Conservation (phyloP, 2,329 filamentous ascomycete species). For the Aspergillus fijiensis region DNA sequence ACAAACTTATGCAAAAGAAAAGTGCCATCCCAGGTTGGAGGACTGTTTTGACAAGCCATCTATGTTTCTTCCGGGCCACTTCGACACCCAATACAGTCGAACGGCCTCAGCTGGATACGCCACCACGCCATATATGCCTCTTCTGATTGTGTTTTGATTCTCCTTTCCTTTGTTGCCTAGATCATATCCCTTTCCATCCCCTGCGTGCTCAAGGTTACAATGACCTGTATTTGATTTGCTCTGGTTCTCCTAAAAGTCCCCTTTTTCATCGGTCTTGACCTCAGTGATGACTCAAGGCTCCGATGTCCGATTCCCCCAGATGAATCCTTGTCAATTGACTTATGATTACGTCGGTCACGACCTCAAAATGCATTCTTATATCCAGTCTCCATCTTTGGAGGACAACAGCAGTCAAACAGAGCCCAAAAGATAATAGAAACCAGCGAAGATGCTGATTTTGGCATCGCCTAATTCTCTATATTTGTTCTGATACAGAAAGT, state of each 20-base stretch:
- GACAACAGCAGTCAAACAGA: not conserved
- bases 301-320: slow-evolving; percentile 9
- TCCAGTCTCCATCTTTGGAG: not conserved
- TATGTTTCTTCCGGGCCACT: slow-evolving; percentile 16
- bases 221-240: slow-evolving; percentile 25
- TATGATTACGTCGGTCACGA: slow-evolving; percentile 8
- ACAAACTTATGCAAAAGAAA: slow-evolving; percentile 10
- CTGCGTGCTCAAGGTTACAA: slow-evolving; percentile 14
- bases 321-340: slow-evolving; percentile 14
- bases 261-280: slow-evolving; percentile 2
- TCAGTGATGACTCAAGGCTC: not conserved
- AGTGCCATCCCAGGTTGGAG: slow-evolving; percentile 18
- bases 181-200: slow-evolving; percentile 9
- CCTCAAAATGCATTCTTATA: slow-evolving; percentile 1
- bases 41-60: slow-evolving; percentile 13
- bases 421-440: not conserved
- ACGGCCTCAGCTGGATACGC: slow-evolving; percentile 21
- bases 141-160: slow-evolving; percentile 22
- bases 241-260: slow-evolving; percentile 17
- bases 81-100: slow-evolving; percentile 11
- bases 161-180: slow-evolving; percentile 15
- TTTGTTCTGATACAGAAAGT: not conserved
- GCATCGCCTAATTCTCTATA: not conserved
- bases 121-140: slow-evolving; percentile 28
- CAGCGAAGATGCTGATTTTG: not conserved